Base-by-base conservation (phyloP, 108 stramenopile species). In the Cyclotella cryptica region DNA sequence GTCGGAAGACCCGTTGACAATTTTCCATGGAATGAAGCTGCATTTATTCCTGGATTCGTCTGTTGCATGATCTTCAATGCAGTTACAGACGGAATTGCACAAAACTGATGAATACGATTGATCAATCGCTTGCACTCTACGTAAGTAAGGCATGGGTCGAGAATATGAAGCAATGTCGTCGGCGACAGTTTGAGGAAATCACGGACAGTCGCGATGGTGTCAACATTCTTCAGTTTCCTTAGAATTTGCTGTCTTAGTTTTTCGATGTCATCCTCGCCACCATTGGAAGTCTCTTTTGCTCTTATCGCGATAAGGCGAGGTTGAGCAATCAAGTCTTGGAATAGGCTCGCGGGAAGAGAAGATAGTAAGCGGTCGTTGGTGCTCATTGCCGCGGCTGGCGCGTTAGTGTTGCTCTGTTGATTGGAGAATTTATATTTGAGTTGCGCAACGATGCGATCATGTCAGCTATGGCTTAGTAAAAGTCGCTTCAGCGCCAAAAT, bases 101-200 rank as follows among this genome's bases (percentile, higher is more conserved):
- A 92, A 11, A 61, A 61, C 0, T 55, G 18, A 60, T 80, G 75
- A 27, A 93, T 69, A 0, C 89, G 78, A 59, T 66, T 43, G 11
- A 87, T 21, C 22, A 92, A 72, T 39, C 60, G 40, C 11, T 70
- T 43, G 64, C 89, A 88, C 77, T 90, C 90, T 7, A 55, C 77
- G 65, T 87, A 83, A 12, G 90, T 96, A 14, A 96, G 80, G 19
- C 89, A 39, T n/a, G 95, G 95, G 69, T 93, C 92, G 40, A 93
- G 61, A 22, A 86, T 78, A 21, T 77, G 74, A 3, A 93, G 41
- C 41, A 96, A 46, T 15, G 86, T 66, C 44, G 52, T 35, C 7
- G 66, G 68, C 12, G 89, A 74, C 19, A 85, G 63, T 18, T 74
- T 76, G 24, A 95, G 62, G 0, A 95, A 18, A 0, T 89, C 83